Evolutionary conservation across 305 asterid genomes (phyloP), one percentile per base, ranked within the genome.

Genomic region (Striga hermonthica): DNA sequence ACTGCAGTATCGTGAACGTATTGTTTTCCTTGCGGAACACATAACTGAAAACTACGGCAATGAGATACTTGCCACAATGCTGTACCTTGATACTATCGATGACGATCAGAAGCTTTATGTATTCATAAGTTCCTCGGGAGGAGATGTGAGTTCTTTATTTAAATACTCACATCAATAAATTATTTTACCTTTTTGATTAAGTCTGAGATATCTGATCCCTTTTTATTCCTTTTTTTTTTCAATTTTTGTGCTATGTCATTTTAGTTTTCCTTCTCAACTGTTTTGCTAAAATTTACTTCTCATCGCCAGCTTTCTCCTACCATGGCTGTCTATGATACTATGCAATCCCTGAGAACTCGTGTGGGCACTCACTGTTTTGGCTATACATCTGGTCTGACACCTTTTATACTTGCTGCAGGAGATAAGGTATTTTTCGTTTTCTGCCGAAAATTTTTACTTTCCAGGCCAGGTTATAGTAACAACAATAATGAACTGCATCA

Each of bases 391-490:
- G 83, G 84, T 82, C 76, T 94, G 74, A 89, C 93, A 9, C 85
- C 81, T 64, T 94, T 88, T 79, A 84, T 94, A 73, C 96, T 94
- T 72, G 90, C 97, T 76, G 97, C 99, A 43, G 99, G 99, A 8
- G 96, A 88, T 73, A 94, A 91, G 96, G 99, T 15, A 38, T 41
- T 40, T 62, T 68, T 16, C 63, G 4, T 31, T 38, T 7, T 4
- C 47, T 73, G 35, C 14, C 38, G 22, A 41, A 59, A 12, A 38
- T 13, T 22, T 22, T 22, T 2, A 12, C 8, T 13, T 58, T 37
- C 28, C 44, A 14, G 12, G 31, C n/a, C 12, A 6, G 49, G 13
- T 22, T 39, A 59, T 13, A 36, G 31, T 58, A 59, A 59, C 22
- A 50, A 15, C 12, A 52, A 37, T 9, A 5, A 49, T 3, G 13